Percentiles rank a stretch among this genome's conserved stretches.
These are phyloP conservation scores for Euphorbia peplus DNA, from an alignment of 345 rosid species.

Conservation along the genomic window DNA sequence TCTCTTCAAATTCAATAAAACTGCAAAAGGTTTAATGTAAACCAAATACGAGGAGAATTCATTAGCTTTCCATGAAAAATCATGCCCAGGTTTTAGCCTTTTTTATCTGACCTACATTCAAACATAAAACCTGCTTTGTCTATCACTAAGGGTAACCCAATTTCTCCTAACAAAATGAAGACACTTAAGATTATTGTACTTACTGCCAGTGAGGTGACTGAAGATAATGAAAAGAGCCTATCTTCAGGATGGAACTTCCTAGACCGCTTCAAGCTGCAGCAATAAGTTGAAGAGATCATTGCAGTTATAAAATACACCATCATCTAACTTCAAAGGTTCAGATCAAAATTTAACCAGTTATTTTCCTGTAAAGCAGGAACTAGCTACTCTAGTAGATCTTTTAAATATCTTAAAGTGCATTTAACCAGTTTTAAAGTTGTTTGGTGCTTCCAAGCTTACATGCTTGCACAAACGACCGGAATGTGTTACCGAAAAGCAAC, in stretches of 20 bases:
- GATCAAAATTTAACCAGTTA: background rate
- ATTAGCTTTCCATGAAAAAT: background rate
- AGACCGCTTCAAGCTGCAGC: constrained; percentile 83
- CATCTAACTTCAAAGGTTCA: background rate
- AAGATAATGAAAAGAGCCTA: constrained; percentile 87
- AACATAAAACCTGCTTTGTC: background rate
- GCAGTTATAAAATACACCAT: background rate
- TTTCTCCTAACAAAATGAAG: background rate
- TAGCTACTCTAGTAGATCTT: background rate
- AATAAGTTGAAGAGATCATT: constrained; percentile 5
- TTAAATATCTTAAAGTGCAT: background rate
- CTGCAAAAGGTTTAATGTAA: background rate
- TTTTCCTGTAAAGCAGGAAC: background rate
- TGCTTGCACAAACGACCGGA: background rate
- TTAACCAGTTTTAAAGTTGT: background rate
- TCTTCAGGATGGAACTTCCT: constrained; percentile 97
- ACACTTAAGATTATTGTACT: constrained; percentile 27
- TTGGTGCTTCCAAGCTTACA: background rate
- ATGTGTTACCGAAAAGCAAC: background rate
- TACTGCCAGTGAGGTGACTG: constrained; percentile 91
- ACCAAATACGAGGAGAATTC: background rate
- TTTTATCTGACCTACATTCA: background rate
- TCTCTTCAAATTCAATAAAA: background rate
- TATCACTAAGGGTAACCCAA: constrained; percentile 7
- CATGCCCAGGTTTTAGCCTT: constrained; percentile 1